Evolutionary conservation across 129 eudicot genomes (phyloP).

Genomic region (Flaveria robusta): DNA sequence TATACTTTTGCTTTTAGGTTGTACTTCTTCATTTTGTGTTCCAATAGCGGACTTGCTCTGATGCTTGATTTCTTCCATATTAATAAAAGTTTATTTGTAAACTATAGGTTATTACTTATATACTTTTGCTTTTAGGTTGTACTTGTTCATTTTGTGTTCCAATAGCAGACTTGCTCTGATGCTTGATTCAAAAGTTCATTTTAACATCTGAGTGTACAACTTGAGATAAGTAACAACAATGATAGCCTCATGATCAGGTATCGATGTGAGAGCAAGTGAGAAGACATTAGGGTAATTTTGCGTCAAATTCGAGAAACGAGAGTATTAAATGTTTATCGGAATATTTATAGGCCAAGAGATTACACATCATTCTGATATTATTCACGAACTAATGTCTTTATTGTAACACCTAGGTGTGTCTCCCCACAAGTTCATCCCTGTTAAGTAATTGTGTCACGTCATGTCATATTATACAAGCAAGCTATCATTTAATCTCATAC

Average conservation of each 20-base stretch:
- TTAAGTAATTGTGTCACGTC: too few species aligned
- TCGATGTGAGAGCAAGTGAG: too few species aligned
- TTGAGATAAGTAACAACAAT: background rate
- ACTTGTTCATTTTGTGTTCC: background rate
- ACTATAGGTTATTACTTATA: too few species aligned
- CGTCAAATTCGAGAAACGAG: too few species aligned
- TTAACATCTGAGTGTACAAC: background rate
- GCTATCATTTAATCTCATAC: background rate
- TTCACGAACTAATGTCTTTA: background rate
- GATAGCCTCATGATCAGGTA: background rate
- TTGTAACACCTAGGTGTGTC: background rate
- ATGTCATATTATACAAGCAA: background rate
- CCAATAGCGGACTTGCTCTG: background rate
- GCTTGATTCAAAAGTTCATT: background rate
- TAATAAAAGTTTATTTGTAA: too few species aligned
- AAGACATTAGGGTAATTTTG: too few species aligned
- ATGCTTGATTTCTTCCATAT: too few species aligned
- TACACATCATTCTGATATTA: too few species aligned
- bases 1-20: too few species aligned
- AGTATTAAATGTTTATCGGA: too few species aligned
- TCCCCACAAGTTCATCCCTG: background rate
- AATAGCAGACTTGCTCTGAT: background rate
- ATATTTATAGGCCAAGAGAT: too few species aligned
- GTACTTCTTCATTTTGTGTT: background rate
- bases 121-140: too few species aligned